Conservation (phyloP, 331 rosid genomes). For the Phaseolus coccineus region DNA sequence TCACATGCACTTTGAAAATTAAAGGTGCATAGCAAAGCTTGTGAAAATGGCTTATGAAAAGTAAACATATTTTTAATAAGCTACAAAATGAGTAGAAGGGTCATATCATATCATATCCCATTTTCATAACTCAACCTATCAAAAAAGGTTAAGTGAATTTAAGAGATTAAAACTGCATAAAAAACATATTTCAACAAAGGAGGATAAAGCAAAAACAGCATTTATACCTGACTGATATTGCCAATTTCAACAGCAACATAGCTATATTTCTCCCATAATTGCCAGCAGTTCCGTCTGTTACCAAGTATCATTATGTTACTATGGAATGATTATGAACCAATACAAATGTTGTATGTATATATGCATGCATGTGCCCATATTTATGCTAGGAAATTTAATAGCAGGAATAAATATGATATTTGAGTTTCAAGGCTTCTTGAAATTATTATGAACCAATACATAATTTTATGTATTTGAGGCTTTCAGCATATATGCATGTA, state of each 20-base stretch:
- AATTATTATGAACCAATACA: too few relatives aligned
- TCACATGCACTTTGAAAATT: background rate
- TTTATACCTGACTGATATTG: conserved; percentile 76
- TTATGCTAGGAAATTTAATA: conserved; percentile 24
- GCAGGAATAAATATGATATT: conserved; percentile 42
- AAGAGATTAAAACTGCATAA: conserved; percentile 26
- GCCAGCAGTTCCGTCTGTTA: conserved; percentile 91
- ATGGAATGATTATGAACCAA: conserved; percentile 31
- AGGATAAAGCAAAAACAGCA: conserved; percentile 17
- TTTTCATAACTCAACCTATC: background rate
- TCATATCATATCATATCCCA: background rate
- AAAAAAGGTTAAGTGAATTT: background rate
- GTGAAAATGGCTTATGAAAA: background rate
- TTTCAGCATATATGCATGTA: conserved; percentile 32
- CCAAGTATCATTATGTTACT: conserved; percentile 51
- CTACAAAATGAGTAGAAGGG: background rate
- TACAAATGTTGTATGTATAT: conserved; percentile 1
- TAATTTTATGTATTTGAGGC: too few relatives aligned
- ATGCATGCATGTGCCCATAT: conserved; percentile 30
- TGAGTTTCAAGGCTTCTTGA: background rate
- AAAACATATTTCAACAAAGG: background rate
- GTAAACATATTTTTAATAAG: background rate
- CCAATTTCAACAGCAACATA: conserved; percentile 86
- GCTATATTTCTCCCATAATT: conserved; percentile 90
- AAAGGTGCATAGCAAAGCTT: background rate